phyloP scores from a whole-genome alignment of 805 yeast species.

The Naumovozyma dairenensis region DNA sequence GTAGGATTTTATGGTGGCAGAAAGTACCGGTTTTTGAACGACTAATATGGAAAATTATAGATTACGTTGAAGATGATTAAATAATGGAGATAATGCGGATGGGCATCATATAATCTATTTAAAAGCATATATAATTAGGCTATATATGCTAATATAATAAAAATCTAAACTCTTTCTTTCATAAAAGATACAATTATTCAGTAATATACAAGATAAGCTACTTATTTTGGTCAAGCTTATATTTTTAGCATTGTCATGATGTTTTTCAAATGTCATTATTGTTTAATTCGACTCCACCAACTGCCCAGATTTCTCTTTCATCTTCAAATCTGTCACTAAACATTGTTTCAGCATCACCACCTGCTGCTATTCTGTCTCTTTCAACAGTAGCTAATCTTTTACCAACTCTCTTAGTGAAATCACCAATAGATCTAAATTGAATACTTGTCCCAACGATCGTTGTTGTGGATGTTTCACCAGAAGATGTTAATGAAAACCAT shows the following conservation, averaged over 20 bases:
- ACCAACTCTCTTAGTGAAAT: constrained; percentile 88
- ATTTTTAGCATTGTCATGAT: no score
- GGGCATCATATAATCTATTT: no score
- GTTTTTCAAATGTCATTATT: constrained; percentile 8
- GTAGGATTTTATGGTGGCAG: constrained; percentile 26
- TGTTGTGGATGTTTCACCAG: constrained; percentile 20
- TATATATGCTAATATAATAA: no score
- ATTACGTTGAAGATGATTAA: constrained; percentile 5
- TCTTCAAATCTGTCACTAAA: constrained; percentile 81
- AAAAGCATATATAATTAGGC: no score
- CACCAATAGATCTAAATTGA: constrained; percentile 68
- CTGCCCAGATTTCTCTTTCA: constrained; percentile 79
- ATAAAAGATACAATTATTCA: no score
- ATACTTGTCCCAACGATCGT: constrained; percentile 39
- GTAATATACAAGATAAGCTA: no score
- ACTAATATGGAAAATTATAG: constrained; percentile 19
- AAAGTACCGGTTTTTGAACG: constrained; percentile 13
- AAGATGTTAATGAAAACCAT: constrained; percentile 49
- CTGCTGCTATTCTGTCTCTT: constrained; percentile 77
- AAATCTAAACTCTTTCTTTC: no score
- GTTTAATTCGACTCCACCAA: constrained; percentile 54
- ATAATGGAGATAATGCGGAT: no score
- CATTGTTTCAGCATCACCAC: constrained; percentile 82
- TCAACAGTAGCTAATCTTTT: constrained; percentile 75
- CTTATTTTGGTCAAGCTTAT: no score